Percentiles rank a stretch among this genome's conserved stretches.
Conservation (phyloP, 306 rosid species). For the Trifolium fragiferum region DNA sequence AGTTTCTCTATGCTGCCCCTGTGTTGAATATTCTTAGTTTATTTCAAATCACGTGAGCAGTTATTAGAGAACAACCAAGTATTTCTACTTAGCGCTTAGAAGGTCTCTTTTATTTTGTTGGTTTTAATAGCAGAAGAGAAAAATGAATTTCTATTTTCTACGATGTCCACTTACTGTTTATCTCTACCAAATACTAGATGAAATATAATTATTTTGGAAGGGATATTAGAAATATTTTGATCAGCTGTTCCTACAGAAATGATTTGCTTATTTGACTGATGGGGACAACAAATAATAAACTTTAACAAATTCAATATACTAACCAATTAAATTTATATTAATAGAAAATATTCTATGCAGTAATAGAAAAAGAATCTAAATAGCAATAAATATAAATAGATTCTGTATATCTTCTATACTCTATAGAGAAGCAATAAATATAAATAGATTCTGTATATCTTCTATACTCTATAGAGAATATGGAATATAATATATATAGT, state of each 20-base stretch:
- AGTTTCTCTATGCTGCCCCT: background rate
- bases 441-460: background rate
- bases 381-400: background rate
- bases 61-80: background rate
- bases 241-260: background rate
- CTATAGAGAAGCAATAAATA: background rate
- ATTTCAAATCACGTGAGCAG: background rate
- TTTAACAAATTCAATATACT: background rate
- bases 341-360: background rate
- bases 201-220: background rate
- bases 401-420: background rate
- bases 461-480: background rate
- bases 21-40: background rate
- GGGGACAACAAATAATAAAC: background rate
- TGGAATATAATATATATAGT: constrained; percentile 1
- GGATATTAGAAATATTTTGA: constrained; percentile 1
- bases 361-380: background rate
- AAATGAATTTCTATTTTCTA: background rate
- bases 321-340: background rate
- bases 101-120: background rate
- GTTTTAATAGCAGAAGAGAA: background rate
- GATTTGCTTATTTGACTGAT: background rate
- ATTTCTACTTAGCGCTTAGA: background rate
- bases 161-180: background rate
- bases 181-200: background rate